Conservation (phyloP, 257 asterid species). For the Verbena officinalis region DNA sequence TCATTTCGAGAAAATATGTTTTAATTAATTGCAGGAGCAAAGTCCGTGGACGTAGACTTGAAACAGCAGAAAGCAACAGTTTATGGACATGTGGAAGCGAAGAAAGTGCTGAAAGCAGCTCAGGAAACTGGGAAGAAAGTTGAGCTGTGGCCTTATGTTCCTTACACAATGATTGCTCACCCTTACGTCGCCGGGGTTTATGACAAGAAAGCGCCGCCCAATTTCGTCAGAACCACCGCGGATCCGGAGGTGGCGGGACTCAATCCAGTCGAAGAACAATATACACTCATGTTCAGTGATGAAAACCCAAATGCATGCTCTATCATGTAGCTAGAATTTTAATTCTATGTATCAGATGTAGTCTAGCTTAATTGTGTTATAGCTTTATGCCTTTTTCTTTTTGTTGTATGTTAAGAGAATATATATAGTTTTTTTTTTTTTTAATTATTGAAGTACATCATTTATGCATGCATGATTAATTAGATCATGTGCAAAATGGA, state of each 20-base stretch:
- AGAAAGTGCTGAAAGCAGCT: conserved; percentile 77
- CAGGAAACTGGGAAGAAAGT: conserved; percentile 65
- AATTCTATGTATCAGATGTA: too few species aligned
- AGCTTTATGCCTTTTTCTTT: too few species aligned
- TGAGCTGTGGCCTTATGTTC: conserved; percentile 93
- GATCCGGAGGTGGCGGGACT: conserved; percentile 66
- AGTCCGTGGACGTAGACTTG: conserved; percentile 81
- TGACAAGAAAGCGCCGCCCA: conserved; percentile 95
- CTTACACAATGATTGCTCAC: conserved; percentile 73
- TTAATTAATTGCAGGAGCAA: conserved; percentile 65
- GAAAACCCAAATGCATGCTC: conserved; percentile 88
- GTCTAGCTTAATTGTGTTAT: too few species aligned
- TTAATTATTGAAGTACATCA: too few species aligned
- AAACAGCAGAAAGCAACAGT: conserved; percentile 93
- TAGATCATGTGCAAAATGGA: too few species aligned
- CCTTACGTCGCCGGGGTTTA: conserved; percentile 84
- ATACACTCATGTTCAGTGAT: conserved; percentile 77
- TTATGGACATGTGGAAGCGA: conserved; percentile 69
- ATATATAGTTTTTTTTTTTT: too few species aligned
- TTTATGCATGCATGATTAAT: too few species aligned
- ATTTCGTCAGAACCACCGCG: conserved; percentile 58
- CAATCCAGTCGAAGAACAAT: conserved; percentile 78
- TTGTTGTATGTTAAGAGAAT: too few species aligned
- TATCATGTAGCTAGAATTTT: conserved; percentile 54
- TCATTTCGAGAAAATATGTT: too few species aligned